phyloP scores from a whole-genome alignment of 345 rosid species.

The Acer campestre region DNA sequence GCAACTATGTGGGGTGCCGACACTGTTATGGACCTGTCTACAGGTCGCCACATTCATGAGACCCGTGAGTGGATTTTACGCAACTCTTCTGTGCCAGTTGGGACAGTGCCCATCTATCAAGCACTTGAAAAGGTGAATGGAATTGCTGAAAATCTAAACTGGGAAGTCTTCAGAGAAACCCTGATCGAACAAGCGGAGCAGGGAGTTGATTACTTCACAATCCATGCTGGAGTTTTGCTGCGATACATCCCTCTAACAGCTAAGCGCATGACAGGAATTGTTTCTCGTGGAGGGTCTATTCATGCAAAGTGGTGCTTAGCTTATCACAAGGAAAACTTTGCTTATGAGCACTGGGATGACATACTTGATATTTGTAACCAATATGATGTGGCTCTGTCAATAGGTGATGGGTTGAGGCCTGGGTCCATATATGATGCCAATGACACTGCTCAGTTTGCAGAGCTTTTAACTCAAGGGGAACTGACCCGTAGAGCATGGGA shows the following conservation, averaged over 20 bases:
- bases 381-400: conserved; percentile 91
- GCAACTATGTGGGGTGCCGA: conserved; percentile 99
- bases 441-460: conserved; percentile 97
- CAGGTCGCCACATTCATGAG: conserved; percentile 98
- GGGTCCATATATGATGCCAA: conserved; percentile 99
- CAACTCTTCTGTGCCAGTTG: conserved; percentile 95
- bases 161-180: conserved; percentile 95
- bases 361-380: conserved; percentile 95
- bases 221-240: conserved; percentile 92
- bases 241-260: conserved; percentile 94
- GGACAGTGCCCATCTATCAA: conserved; percentile 96
- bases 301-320: conserved; percentile 99
- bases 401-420: conserved; percentile 96
- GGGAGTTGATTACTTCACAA: conserved; percentile 97
- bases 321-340: conserved; percentile 95
- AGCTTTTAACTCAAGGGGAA: conserved; percentile 98
- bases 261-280: conserved; percentile 95
- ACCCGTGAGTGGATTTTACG: conserved; percentile 96
- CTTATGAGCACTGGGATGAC: conserved; percentile 99
- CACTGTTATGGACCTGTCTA: conserved; percentile 98
- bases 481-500: conserved; percentile 97
- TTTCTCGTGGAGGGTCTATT: conserved; percentile 96
- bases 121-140: conserved; percentile 97
- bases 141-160: conserved; percentile 85
- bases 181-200: conserved; percentile 97